Evolutionary conservation across 257 asterid species (phyloP).

Genomic region (Nicotiana benthamiana): DNA sequence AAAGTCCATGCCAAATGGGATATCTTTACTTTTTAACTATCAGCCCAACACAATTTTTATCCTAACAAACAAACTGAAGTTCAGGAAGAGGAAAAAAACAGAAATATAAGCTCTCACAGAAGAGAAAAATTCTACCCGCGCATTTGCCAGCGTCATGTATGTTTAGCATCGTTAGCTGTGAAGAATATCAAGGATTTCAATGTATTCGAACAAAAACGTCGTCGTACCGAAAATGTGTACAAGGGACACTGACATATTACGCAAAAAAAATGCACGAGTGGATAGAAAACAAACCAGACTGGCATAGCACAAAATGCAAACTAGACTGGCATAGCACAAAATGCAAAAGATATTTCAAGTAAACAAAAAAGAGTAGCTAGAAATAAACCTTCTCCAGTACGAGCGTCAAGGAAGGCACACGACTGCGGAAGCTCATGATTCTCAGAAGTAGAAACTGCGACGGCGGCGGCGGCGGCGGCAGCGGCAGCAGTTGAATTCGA

Average conservation of each 20-base stretch:
- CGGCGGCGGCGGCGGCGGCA: conserved; percentile 17
- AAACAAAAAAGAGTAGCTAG: neutral
- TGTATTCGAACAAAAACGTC: neutral
- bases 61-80: neutral
- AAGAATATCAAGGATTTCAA: neutral
- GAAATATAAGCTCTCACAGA: neutral
- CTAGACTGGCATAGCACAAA: neutral
- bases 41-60: neutral
- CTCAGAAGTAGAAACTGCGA: conserved; percentile 25
- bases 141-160: neutral
- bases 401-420: conserved; percentile 53
- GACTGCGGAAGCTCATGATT: conserved; percentile 38
- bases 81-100: neutral
- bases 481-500: conserved; percentile 19
- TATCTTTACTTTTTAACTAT: neutral
- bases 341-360: neutral
- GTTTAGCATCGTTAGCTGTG: neutral
- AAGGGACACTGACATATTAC: neutral
- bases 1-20: neutral
- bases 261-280: neutral
- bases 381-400: conserved; percentile 41
- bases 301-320: neutral
- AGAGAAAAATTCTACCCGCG: neutral
- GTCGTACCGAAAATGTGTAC: neutral
- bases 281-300: neutral